A percentile compares a stretch with the other conserved stretches of the same genome.
Evolutionary conservation across 192 early-diverging fungal species (phyloP).

Genomic region (Mortierella antarctica): DNA sequence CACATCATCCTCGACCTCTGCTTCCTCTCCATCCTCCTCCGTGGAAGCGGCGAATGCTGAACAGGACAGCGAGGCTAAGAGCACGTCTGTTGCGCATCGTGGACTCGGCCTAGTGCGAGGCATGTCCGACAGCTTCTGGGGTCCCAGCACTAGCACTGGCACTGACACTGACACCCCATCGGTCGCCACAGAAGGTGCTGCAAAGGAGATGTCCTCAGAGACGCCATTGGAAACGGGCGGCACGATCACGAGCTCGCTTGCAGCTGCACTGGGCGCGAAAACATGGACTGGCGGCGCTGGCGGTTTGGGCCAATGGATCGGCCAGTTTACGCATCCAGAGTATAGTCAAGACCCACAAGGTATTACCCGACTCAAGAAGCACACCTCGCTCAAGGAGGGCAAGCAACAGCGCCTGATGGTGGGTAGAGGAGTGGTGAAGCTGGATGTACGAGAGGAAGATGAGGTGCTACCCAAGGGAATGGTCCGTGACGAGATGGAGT

Average conservation of each 20-base stretch:
- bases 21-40: constrained; percentile 1
- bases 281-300: constrained; percentile 31
- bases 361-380: constrained; percentile 6
- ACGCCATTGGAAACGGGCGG: constrained; percentile 13
- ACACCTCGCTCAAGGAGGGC: constrained; percentile 36
- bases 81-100: background rate
- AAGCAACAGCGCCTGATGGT: constrained; percentile 16
- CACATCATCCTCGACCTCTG: background rate
- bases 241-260: constrained; percentile 17
- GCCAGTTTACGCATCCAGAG: constrained; percentile 2
- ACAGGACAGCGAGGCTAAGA: background rate
- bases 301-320: constrained; percentile 40
- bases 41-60: background rate
- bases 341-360: background rate
- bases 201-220: background rate
- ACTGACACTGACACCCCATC: background rate
- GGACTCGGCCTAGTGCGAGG: constrained; percentile 36
- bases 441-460: background rate
- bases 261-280: constrained; percentile 30
- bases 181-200: background rate
- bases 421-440: background rate
- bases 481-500: background rate
- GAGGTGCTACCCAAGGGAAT: background rate
- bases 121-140: constrained; percentile 45
- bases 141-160: background rate